Conservation (phyloP, 2,329 filamentous ascomycete species). For the Pseudonectria buxi region DNA sequence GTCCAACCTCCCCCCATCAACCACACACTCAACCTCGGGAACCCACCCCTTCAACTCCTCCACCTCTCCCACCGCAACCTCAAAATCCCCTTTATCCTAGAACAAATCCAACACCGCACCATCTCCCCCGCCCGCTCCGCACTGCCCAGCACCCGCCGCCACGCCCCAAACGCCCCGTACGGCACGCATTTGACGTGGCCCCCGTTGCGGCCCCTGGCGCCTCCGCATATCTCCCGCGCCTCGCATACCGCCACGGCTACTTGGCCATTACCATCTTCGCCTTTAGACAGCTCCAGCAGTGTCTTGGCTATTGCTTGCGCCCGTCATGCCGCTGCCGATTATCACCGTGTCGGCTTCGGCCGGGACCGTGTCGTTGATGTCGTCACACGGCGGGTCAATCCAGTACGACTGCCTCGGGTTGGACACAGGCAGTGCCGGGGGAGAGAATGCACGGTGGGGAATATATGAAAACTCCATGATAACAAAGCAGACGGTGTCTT, state of each 20-base stretch:
- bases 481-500: slow-evolving; percentile 16
- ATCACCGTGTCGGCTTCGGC: slow-evolving; percentile 40
- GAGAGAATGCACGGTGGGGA: slow-evolving; percentile 22
- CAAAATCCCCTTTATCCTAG: slow-evolving; percentile 30
- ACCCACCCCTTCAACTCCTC: slow-evolving; percentile 29
- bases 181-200: slow-evolving; percentile 43
- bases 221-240: slow-evolving; percentile 41
- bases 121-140: slow-evolving; percentile 33
- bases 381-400: slow-evolving; percentile 36
- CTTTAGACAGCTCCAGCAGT: slow-evolving; percentile 21
- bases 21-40: slow-evolving; percentile 31
- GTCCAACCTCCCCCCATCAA: slow-evolving; percentile 28
- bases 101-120: slow-evolving; percentile 39
- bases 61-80: slow-evolving; percentile 25
- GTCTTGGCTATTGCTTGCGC: slow-evolving; percentile 25
- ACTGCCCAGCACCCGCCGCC: slow-evolving; percentile 24
- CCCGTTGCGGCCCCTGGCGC: slow-evolving; percentile 48
- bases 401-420: slow-evolving; percentile 40
- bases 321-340: slow-evolving; percentile 50
- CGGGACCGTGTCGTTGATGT: slow-evolving; percentile 28
- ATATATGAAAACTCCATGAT: slow-evolving; percentile 22
- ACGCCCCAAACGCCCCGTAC: slow-evolving; percentile 33
- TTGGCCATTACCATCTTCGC: neutral
- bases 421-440: slow-evolving; percentile 35
- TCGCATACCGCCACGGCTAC: slow-evolving; percentile 43